Evolutionary conservation across 371 early-diverging fungal genomes (phyloP), one percentile per base, ranked within the genome.

Genomic region (Aphelidium insulamus): DNA sequence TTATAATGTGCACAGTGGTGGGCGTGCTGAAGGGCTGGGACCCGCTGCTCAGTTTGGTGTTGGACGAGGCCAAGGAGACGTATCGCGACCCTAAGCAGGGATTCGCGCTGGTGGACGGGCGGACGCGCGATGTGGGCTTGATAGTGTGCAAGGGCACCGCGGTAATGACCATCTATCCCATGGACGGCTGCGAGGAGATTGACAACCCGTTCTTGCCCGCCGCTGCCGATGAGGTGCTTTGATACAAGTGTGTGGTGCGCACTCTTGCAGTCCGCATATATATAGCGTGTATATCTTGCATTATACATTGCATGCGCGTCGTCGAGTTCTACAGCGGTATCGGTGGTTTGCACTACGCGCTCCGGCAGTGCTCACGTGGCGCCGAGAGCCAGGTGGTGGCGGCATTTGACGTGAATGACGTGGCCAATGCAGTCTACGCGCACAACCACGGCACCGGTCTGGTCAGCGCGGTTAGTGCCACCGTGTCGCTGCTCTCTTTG

Each of bases 21-120:
- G 91, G 94, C 34, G 60, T 64, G 8, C 62, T 94, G 38, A 87
- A 83, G 59, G 92, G 91, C 9, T 82, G 65, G 38, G 94, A 94
- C 51, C 87, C 72, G 19, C 62, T 94, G 32, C 52, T 79, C 41
- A 94, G 91, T 52, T 57, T 94, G 32, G 91, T 94, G 1, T 57
- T 94, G 36, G 92, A 94, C 43, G 73, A 91, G 24, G 75, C 84
- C 0, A 65, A 66, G 31, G 94, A 92, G 52, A 59, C 62, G 32
- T 30, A 77, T 6, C 61, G 66, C n/a, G n/a, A n/a, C n/a, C n/a
- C n/a, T n/a, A n/a, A n/a, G 29, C 66, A 72, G 33, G 37, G 44
- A 7, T 64, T 60, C 3, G 54, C 60, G 25, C 43, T 71, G n/a
- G 54, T 66, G 21, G 66, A 72, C 30, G n/a, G n/a, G n/a, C 56